Conservation (phyloP, 140 eudicot genomes). For the Ambrosia hybrid region DNA sequence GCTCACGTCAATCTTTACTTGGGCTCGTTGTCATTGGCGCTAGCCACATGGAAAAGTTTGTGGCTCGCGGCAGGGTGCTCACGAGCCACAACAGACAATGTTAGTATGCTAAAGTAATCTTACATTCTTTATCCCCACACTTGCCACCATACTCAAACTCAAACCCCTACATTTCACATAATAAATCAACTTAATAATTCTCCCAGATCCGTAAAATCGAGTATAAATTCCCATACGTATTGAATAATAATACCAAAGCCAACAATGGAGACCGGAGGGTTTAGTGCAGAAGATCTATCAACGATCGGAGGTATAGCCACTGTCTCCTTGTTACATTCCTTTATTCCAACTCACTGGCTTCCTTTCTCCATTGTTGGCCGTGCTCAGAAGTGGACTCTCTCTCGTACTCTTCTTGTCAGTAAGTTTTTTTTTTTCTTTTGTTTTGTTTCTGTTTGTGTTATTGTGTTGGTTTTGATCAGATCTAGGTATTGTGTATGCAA, state of each 20-base stretch:
- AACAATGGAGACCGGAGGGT: slow-evolving; percentile 48
- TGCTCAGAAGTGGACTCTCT: slow-evolving; percentile 83
- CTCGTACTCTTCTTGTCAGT: slow-evolving; percentile 84
- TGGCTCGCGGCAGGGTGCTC: too few species aligned
- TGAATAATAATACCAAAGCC: slow-evolving; percentile 7
- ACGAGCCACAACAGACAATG: too few species aligned
- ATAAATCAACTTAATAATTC: not conserved
- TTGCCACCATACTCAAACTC: too few species aligned
- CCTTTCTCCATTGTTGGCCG: slow-evolving; percentile 87
- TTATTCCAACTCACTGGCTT: slow-evolving; percentile 88
- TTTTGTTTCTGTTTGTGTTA: not conserved
- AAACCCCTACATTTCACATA: too few species aligned
- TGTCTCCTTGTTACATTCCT: slow-evolving; percentile 67
- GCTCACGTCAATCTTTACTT: too few species aligned
- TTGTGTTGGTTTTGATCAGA: slow-evolving; percentile 26
- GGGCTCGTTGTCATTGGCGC: too few species aligned
- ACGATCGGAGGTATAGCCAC: slow-evolving; percentile 85
- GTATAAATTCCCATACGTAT: slow-evolving; percentile 9
- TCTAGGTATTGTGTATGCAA: slow-evolving; percentile 5
- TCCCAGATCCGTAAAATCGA: slow-evolving; percentile 33
- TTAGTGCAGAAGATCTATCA: slow-evolving; percentile 70
- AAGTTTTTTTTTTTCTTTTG: slow-evolving; percentile 21
- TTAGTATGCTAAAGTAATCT: too few species aligned
- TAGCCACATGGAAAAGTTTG: too few species aligned
- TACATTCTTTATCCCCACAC: too few species aligned